These are phyloP conservation scores for Cornus controversa DNA, from an alignment of 148 eudicot genomes.

Conservation along the genomic window DNA sequence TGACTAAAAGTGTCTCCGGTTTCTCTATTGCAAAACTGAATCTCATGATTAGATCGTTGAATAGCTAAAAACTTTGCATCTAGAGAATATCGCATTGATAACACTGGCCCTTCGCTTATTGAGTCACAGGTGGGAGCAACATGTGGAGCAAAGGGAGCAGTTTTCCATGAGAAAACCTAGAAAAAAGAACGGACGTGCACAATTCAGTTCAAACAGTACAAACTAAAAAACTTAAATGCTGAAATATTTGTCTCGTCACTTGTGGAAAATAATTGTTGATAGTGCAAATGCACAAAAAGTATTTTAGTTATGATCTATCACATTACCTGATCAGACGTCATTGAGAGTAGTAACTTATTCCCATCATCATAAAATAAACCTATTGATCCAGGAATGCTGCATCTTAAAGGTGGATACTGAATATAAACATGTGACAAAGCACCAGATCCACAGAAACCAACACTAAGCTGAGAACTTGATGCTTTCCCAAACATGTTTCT, in stretches of 20 bases:
- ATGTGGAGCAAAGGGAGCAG: constrained; percentile 51
- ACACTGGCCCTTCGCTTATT: constrained; percentile 57
- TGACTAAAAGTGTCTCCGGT: constrained; percentile 59
- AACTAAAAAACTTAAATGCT: neutral
- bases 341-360: constrained; percentile 64
- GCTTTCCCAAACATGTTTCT: constrained; percentile 55
- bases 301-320: neutral
- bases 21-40: constrained; percentile 77
- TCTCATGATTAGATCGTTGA: constrained; percentile 67
- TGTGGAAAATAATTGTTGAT: neutral
- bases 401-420: constrained; percentile 76
- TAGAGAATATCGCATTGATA: constrained; percentile 66
- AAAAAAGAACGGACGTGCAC: neutral
- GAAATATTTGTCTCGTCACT: neutral
- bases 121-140: constrained; percentile 50
- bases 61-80: constrained; percentile 65
- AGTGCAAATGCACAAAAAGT: neutral
- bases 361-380: constrained; percentile 90
- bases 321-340: constrained; percentile 71
- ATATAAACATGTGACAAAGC: constrained; percentile 88
- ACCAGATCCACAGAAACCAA: constrained; percentile 67
- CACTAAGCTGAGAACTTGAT: constrained; percentile 65
- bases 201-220: neutral
- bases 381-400: constrained; percentile 59
- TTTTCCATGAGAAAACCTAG: constrained; percentile 82